These are phyloP conservation scores for Peronospora farinosa DNA, from an alignment of 352 stramenopile genomes.

Conservation along the genomic window DNA sequence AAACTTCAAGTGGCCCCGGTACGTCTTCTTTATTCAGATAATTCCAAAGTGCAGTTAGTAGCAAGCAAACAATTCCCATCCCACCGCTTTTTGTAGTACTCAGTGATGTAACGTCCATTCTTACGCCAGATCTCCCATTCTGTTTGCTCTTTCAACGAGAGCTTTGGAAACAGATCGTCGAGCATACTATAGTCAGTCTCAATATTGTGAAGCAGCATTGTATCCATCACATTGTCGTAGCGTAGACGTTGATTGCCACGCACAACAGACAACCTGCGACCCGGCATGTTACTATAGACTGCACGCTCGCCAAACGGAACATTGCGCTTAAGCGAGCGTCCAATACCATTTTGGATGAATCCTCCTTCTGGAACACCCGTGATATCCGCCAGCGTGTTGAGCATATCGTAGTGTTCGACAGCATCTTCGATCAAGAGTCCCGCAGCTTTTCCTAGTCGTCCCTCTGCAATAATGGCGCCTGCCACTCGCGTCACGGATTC, in stretches of 20 bases:
- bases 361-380: conserved; percentile 41
- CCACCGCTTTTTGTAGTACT: conserved; percentile 46
- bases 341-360: conserved; percentile 47
- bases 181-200: conserved; percentile 29
- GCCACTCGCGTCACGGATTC: conserved; percentile 37
- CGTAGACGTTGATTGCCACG: conserved; percentile 40
- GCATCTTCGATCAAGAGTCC: conserved; percentile 39
- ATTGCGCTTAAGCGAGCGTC: conserved; percentile 47
- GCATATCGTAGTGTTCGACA: conserved; percentile 46
- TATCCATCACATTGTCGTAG: conserved; percentile 32
- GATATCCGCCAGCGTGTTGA: conserved; percentile 63
- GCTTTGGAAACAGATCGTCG: conserved; percentile 28
- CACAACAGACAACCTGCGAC: conserved; percentile 40
- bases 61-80: conserved; percentile 30
- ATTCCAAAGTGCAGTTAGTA: conserved; percentile 9
- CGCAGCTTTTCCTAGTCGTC: conserved; percentile 31
- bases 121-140: conserved; percentile 33
- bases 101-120: conserved; percentile 29
- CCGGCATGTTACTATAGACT: conserved; percentile 49
- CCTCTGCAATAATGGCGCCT: conserved; percentile 40
- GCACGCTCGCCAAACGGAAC: conserved; percentile 21
- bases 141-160: conserved; percentile 9
- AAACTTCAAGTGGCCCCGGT: too few relatives aligned
- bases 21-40: neutral
- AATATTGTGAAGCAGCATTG: conserved; percentile 39